Conservation (phyloP, 495 filamentous ascomycete genomes). For the Hypoxylon cercidicola region DNA sequence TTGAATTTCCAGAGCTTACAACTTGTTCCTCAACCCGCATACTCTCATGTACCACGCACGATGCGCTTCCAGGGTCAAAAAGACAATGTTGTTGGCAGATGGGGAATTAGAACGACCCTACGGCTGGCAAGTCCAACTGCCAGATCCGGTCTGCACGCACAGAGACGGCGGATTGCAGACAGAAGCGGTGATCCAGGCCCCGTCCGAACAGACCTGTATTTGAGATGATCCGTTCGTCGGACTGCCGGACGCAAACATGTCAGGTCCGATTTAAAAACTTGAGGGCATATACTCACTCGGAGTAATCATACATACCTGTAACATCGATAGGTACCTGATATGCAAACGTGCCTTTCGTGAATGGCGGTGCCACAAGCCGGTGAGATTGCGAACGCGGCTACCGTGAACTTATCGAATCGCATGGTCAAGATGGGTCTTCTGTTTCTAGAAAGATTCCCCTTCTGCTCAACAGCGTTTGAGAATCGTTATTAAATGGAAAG, state of each 20-base stretch:
- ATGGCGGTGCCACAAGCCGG: not conserved
- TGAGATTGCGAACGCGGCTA: conserved; percentile 1
- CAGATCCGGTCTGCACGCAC: not conserved
- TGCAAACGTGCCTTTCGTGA: not conserved
- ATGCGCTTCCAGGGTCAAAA: no score
- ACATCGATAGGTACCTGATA: conserved; percentile 18
- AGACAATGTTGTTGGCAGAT: no score
- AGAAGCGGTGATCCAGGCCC: not conserved
- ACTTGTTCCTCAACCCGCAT: no score
- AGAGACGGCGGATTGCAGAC: not conserved
- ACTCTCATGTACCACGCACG: no score
- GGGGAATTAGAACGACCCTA: not conserved
- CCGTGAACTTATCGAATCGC: not conserved
- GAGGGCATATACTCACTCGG: not conserved
- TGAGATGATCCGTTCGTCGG: not conserved
- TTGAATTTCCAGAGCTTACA: no score
- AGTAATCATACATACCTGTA: conserved; percentile 14
- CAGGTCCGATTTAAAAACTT: not conserved
- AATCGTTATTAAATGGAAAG: no score
- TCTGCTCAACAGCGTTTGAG: no score
- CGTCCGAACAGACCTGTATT: not conserved
- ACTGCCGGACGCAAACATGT: not conserved
- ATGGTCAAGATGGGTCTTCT: conserved; percentile 1
- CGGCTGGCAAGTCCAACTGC: not conserved
- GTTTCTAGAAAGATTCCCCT: no score